Base-by-base conservation (phyloP, 2,329 filamentous ascomycete species). In the Aspergillus glaucus region DNA sequence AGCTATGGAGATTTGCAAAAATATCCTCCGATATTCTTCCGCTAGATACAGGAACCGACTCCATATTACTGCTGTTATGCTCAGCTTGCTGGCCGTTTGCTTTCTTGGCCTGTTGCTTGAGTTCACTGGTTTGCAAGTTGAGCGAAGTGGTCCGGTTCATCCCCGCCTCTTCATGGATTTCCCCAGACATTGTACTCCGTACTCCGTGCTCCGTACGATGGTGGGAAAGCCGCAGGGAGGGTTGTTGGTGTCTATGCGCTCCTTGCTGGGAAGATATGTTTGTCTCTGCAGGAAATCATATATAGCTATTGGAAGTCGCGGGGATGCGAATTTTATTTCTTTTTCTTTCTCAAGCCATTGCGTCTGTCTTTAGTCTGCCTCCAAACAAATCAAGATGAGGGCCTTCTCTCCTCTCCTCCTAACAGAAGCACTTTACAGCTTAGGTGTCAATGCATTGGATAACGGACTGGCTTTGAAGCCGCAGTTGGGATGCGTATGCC, bases 391-490 rank as follows among this genome's bases (percentile, higher is more conserved):
- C 4, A 19, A 12, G 22, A 21, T 17, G 44, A 55, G 52, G 48
- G 47, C 37, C 12, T 14, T 50, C 10, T n/a, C 44, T 8, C 28
- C 52, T 36, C 39, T 54, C n/a, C 50, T 54, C 32, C 46, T 54
- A 15, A 43, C 47, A 22, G 19, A 43, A 19, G 52, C 49, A 21
- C 52, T 56, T 8, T 37, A 43, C 30, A 22, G 19, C 32, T 22
- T 43, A 14, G 15, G 42, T 39, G 59, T 53, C 6, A 42, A 40
- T 42, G 66, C 65, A 6, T 54, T 67, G 46, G 60, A 72, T 47
- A 72, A 73, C 69, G 70, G 70, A 6, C 58, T 73, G 5, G 70
- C 69, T 24, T 50, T 58, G 24, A 71, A 68, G 12, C 69, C 70
- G 17, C 69, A 70, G 51, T 69, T 73, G 65, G 70, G 70, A 43